Base-by-base conservation (phyloP, 1,284 basidiomycete genomes). In the Malassezia japonica region DNA sequence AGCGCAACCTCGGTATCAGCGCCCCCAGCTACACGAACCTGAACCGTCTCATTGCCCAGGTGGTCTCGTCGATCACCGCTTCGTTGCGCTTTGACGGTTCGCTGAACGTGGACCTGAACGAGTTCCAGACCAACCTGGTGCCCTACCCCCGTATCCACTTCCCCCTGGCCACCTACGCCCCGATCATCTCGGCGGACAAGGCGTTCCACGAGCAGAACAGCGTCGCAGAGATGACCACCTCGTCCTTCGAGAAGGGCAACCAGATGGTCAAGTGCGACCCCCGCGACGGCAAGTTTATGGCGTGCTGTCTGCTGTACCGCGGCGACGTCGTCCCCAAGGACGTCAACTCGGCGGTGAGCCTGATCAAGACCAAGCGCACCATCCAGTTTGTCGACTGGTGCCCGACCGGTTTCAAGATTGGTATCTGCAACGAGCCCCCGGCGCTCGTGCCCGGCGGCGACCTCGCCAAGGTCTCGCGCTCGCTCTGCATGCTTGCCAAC, bases 321-420 rank as follows among this genome's bases (percentile, higher is more conserved):
- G 91, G 92, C 66, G 91, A 98, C 74, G 90, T 96, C 62, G 91
- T 92, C 43, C 89, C 91, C 69, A 95, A 95, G 80, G 92, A 96
- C 74, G 86, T 85, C 71, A 87, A 91, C 68, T 83, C 86, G 55
- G 91, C 92, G 54, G 86, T 96, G 62, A 83, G 86, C 49, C 85
- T 81, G 68, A 88, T 96, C 79, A 95, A 92, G 81, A 95, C 90
- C 57, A 74, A 74, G 67, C 67, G 72, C 33, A 73, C 72, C 33
- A 95, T 98, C 71, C 90, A 94, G 74, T 90, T 90, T 68, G 76
- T 76, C 64, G 92, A 98, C 76, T 98, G 92, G 92, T 96, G 92
- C 78, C 89, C 90, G 42, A 95, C 91, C 82, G 91, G 74, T 82
- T 95, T 85, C 92, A 94, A 81, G 81, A 81, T 70, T 46, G 91